These are phyloP conservation scores for Inga laurina DNA, from an alignment of 306 rosid genomes.

Conservation along the genomic window DNA sequence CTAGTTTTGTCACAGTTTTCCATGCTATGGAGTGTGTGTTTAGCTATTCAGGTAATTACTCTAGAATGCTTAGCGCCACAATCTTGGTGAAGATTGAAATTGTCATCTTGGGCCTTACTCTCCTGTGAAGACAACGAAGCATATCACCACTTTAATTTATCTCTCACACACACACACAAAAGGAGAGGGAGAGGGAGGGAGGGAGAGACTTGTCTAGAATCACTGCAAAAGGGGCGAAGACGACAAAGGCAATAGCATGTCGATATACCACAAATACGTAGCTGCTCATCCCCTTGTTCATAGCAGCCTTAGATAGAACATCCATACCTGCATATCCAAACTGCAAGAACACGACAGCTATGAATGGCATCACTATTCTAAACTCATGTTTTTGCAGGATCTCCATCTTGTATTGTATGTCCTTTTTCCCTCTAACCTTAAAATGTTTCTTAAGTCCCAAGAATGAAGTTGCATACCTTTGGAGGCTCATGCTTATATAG, in stretches of 20 bases:
- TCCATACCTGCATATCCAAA: constrained; percentile 94
- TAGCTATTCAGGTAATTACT: constrained; percentile 50
- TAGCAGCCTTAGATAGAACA: constrained; percentile 80
- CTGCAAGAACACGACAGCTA: constrained; percentile 84
- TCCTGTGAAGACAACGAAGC: constrained; percentile 51
- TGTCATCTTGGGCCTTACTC: constrained; percentile 92
- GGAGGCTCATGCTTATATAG: constrained; percentile 36
- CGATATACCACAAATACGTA: constrained; percentile 88
- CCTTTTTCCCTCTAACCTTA: background rate
- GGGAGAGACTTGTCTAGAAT: constrained; percentile 64
- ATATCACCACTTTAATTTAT: constrained; percentile 16
- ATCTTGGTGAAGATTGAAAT: constrained; percentile 68
- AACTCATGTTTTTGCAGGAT: constrained; percentile 19
- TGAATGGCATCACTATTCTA: constrained; percentile 61
- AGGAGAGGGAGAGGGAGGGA: background rate
- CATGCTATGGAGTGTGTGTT: background rate
- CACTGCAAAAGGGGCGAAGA: constrained; percentile 78
- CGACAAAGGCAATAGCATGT: constrained; percentile 67
- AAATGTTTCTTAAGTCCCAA: constrained; percentile 39
- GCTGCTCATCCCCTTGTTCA: constrained; percentile 90
- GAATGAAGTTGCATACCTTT: constrained; percentile 23
- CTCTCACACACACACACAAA: background rate
- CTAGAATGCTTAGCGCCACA: constrained; percentile 67
- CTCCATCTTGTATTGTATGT: constrained; percentile 37
- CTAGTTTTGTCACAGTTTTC: background rate